Evolutionary conservation across 306 rosid species (phyloP).

Genomic region (barrel medic (Medicago truncatula)): MtrunA17r5.0-ANR NC_053049.1:15278501-15279000

Average conservation of each 20-base stretch:
- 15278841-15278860: constrained; percentile 90
- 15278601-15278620: not conserved
- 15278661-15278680: constrained; percentile 78
- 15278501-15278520: constrained; percentile 72
- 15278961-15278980: constrained; percentile 70
- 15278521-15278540: constrained; percentile 54
- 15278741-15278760: constrained; percentile 96
- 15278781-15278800: constrained; percentile 20
- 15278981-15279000: constrained; percentile 40
- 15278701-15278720: constrained; percentile 80
- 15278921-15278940: constrained; percentile 71
- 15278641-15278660: constrained; percentile 85
- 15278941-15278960: constrained; percentile 62
- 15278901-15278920: constrained; percentile 73
- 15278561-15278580: constrained; percentile 29
- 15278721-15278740: constrained; percentile 81
- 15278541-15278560: constrained; percentile 8
- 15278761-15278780: constrained; percentile 7
- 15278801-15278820: not conserved
- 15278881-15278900: constrained; percentile 83
- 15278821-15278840: constrained; percentile 65
- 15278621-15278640: constrained; percentile 55
- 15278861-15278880: constrained; percentile 75
- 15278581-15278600: constrained; percentile 14
- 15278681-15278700: constrained; percentile 90